Evolutionary conservation across 2,329 filamentous ascomycete species (phyloP), one percentile per base, ranked within the genome.

Genomic region (Xylariales sp.): DNA sequence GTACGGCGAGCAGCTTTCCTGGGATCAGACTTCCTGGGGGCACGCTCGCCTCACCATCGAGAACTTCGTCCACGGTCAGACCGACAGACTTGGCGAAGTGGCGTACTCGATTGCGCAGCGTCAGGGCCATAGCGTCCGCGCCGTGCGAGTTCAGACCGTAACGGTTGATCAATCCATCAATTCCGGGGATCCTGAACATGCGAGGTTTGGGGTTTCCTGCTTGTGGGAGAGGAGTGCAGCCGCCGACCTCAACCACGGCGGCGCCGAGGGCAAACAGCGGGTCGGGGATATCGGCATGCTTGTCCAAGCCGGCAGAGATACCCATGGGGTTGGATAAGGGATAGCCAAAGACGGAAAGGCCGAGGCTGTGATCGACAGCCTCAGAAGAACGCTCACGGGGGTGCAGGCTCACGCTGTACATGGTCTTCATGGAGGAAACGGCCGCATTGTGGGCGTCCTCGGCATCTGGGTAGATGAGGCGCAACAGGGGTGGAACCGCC

Each of bases 271-370:
- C 88, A 56, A 97, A 86, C 24, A 98, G 72, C 12, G 83, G 76
- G 52, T 91, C 85, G 2, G 90, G 86, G 38, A 97, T 83, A 45
- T 95, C 88, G 38, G 83, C 93, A 55, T 95, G 78, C 70, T 98
- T 97, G 69, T 97, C 93, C 29, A 98, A 80, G 8, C 93, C 93
- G 5, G 88, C 93, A n/a, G 88, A 94, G 46, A 94, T 95, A 40
- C 85, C 93, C 52, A 98, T 81, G 2, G 93, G 93, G 63, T 96
- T 97, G 52, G 77, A 71, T 32, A 98, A 66, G 4, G 68, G 73
- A 44, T 84, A 77, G 24, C 85, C 88, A 57, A 95, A 96, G 15
- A 97, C 82, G 11, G 56, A 56, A 12, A 69, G 55, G 6, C 61
- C 57, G 21, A 74, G 51, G 35, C 62, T 67, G 4, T 56, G 45